Conservation (phyloP, 306 rosid genomes). For the Begonia fuchsioides region DNA sequence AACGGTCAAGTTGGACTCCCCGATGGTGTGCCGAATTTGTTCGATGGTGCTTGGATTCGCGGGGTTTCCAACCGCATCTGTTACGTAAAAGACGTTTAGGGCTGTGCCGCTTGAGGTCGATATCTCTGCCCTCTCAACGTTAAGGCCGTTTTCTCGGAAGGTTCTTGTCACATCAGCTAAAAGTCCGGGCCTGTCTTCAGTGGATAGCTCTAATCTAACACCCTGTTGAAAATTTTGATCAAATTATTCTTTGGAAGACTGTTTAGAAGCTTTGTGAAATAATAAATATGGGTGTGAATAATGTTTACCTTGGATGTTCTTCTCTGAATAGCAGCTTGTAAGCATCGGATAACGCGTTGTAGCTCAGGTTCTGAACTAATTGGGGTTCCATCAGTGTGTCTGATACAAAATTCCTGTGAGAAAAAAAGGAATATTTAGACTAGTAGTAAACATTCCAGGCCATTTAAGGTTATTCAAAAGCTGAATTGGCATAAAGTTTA, state of each 20-base stretch:
- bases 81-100: slow-evolving; percentile 58
- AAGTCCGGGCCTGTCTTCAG: slow-evolving; percentile 49
- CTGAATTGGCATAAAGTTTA: not conserved
- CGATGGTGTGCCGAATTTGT: slow-evolving; percentile 58
- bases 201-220: slow-evolving; percentile 55
- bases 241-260: not conserved
- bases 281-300: too few relatives aligned
- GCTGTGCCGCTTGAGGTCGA: slow-evolving; percentile 39
- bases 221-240: slow-evolving; percentile 29
- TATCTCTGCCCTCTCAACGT: slow-evolving; percentile 79
- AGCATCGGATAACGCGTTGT: slow-evolving; percentile 73
- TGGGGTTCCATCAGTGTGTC: slow-evolving; percentile 82
- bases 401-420: slow-evolving; percentile 71
- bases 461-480: not conserved
- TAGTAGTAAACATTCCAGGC: slow-evolving; percentile 2
- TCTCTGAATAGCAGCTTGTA: slow-evolving; percentile 77
- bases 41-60: slow-evolving; percentile 51
- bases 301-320: slow-evolving; percentile 79
- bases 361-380: slow-evolving; percentile 88
- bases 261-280: not conserved
- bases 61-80: slow-evolving; percentile 54
- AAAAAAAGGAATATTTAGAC: not conserved
- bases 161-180: slow-evolving; percentile 79
- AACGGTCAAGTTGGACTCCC: slow-evolving; percentile 45
- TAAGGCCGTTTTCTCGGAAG: slow-evolving; percentile 78